These are phyloP conservation scores for Penicillium steckii DNA, from an alignment of 495 filamentous ascomycete species.

Conservation along the genomic window DNA sequence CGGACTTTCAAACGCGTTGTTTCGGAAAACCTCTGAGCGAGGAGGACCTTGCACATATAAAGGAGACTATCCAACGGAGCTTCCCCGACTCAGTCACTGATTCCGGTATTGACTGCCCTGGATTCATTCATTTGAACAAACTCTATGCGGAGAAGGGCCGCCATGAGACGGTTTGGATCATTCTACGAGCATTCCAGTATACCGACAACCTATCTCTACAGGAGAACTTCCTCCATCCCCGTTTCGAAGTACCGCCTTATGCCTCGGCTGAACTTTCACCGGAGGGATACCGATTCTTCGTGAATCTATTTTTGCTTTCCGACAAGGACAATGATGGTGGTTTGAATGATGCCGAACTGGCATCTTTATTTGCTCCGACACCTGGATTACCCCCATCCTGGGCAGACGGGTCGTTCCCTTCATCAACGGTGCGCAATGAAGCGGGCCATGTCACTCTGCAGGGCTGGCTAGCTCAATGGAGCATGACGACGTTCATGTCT, in stretches of 20 bases:
- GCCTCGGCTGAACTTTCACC: constrained; percentile 93
- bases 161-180: constrained; percentile 98
- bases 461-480: constrained; percentile 98
- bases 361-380: constrained; percentile 86
- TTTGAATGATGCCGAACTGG: constrained; percentile 78
- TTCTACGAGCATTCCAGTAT: constrained; percentile 93
- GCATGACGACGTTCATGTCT: constrained; percentile 97
- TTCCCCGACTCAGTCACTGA: constrained; percentile 62
- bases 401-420: constrained; percentile 90
- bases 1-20: constrained; percentile 85
- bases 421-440: constrained; percentile 91
- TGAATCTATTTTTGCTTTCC: constrained; percentile 90
- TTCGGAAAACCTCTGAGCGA: constrained; percentile 80
- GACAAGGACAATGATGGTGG: constrained; percentile 98
- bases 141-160: constrained; percentile 95
- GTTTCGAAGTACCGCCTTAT: constrained; percentile 88
- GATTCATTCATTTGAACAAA: constrained; percentile 89
- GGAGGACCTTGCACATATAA: constrained; percentile 85
- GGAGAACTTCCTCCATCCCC: constrained; percentile 87
- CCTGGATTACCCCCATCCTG: constrained; percentile 85
- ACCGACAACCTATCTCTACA: constrained; percentile 89
- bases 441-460: constrained; percentile 93
- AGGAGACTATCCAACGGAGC: constrained; percentile 70
- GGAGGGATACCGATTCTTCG: constrained; percentile 93
- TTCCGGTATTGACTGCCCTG: constrained; percentile 73